These are phyloP conservation scores for Amphicarpaea edgeworthii DNA, from an alignment of 306 rosid species.

Conservation along the genomic window DNA sequence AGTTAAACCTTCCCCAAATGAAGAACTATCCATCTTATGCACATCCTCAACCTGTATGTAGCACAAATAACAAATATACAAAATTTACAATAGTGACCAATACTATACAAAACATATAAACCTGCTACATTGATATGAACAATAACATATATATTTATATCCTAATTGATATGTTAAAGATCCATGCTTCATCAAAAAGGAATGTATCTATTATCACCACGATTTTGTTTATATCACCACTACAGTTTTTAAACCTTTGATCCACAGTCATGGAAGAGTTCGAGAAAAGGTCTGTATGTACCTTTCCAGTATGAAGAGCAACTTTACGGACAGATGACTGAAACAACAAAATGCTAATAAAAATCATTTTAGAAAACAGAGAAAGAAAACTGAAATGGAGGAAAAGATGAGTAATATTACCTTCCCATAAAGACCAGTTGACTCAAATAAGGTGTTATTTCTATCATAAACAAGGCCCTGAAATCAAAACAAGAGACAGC, in stretches of 20 bases:
- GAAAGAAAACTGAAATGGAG: background rate
- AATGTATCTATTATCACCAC: background rate
- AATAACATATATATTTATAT: background rate
- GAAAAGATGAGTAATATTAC: slow-evolving; percentile 49
- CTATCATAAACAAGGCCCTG: slow-evolving; percentile 90
- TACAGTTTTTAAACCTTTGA: background rate
- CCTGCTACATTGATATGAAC: background rate
- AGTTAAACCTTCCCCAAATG: slow-evolving; percentile 96
- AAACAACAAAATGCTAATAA: slow-evolving; percentile 29
- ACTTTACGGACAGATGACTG: slow-evolving; percentile 96
- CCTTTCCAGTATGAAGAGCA: slow-evolving; percentile 87
- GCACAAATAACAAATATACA: slow-evolving; percentile 19
- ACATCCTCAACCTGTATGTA: slow-evolving; percentile 68
- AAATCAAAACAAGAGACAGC: slow-evolving; percentile 42
- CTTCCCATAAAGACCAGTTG: slow-evolving; percentile 79
- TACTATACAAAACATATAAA: slow-evolving; percentile 29
- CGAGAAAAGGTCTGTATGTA: slow-evolving; percentile 44
- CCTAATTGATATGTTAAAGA: background rate
- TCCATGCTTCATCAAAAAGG: background rate
- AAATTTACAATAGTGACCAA: slow-evolving; percentile 18
- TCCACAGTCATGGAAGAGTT: slow-evolving; percentile 22
- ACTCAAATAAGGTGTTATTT: slow-evolving; percentile 80
- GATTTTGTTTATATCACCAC: background rate
- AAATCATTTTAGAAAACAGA: background rate
- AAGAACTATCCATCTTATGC: slow-evolving; percentile 65